These are phyloP conservation scores for Boletus pseudo-olivaceus DNA, from an alignment of 768 basidiomycete species.

Conservation along the genomic window DNA sequence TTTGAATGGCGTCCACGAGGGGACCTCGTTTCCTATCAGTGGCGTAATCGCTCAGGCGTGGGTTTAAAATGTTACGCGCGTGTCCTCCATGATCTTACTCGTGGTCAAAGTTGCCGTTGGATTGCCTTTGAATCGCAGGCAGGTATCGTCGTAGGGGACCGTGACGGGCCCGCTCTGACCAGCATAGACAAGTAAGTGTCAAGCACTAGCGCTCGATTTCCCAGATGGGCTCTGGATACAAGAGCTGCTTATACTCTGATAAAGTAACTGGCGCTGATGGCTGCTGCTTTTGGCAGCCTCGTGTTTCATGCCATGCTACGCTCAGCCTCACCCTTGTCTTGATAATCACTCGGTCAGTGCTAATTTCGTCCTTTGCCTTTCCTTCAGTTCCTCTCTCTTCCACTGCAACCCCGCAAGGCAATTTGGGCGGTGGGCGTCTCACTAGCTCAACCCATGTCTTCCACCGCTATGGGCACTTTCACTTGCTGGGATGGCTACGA, in stretches of 20 bases:
- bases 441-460: conserved; percentile 24
- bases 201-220: not conserved
- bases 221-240: conserved; percentile 12
- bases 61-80: conserved; percentile 12
- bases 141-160: not conserved
- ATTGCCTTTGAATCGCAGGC: not conserved
- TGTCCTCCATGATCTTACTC: conserved; percentile 7
- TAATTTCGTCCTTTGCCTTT: conserved; percentile 20
- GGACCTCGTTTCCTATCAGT: conserved; percentile 24
- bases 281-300: conserved; percentile 33
- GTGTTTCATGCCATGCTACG: conserved; percentile 30
- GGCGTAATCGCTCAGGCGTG: conserved; percentile 25
- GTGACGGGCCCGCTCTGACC: not conserved
- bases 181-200: conserved; percentile 1
- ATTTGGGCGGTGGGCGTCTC: conserved; percentile 18
- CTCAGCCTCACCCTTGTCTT: conserved; percentile 20
- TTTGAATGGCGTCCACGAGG: conserved; percentile 25
- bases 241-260: conserved; percentile 15
- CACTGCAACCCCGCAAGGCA: conserved; percentile 20
- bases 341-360: conserved; percentile 32
- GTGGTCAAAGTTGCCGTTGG: not conserved
- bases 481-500: conserved; percentile 34
- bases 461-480: conserved; percentile 33
- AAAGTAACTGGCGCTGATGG: conserved; percentile 25
- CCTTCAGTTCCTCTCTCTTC: conserved; percentile 15